These are phyloP conservation scores for Cryphonectria parasitica DNA, from an alignment of 2,329 filamentous ascomycete genomes.

Conservation along the genomic window DNA sequence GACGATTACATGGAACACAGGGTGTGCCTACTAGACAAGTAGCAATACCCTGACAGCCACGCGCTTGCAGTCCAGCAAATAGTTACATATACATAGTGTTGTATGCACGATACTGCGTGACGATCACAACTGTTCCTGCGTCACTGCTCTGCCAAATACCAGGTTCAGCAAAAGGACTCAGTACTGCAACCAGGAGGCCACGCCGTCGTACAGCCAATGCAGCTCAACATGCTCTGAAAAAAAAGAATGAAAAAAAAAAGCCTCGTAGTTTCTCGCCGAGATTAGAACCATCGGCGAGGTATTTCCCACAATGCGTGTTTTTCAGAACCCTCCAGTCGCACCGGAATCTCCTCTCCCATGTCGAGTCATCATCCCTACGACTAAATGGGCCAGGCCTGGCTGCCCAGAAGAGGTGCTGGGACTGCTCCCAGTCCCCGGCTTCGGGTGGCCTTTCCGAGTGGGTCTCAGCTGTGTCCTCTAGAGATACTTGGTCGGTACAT, in stretches of 20 bases:
- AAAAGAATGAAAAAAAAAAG: background rate
- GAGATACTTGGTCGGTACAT: conserved; percentile 14
- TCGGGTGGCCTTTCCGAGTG: conserved; percentile 28
- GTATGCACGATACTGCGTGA: background rate
- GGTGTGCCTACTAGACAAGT: background rate
- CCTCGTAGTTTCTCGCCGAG: background rate
- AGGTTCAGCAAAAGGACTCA: background rate
- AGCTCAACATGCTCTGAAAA: background rate
- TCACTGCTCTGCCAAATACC: conserved; percentile 4
- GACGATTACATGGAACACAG: background rate
- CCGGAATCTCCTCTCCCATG: background rate
- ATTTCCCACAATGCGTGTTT: background rate
- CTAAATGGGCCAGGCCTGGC: background rate
- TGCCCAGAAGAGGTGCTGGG: conserved; percentile 25
- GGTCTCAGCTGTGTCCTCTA: conserved; percentile 11
- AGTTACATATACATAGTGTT: background rate
- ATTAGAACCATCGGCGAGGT: background rate
- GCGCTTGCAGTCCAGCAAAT: background rate
- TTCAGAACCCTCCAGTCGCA: background rate
- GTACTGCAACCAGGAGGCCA: background rate
- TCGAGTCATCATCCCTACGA: conserved; percentile 9
- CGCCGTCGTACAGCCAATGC: background rate
- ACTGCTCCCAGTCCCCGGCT: conserved; percentile 30
- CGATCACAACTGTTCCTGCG: conserved; percentile 12
- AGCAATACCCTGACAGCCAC: background rate